A percentile compares a stretch with the other conserved stretches of the same genome.
These are phyloP conservation scores for Talaromyces proteolyticus DNA, from an alignment of 495 filamentous ascomycete genomes.

Conservation along the genomic window DNA sequence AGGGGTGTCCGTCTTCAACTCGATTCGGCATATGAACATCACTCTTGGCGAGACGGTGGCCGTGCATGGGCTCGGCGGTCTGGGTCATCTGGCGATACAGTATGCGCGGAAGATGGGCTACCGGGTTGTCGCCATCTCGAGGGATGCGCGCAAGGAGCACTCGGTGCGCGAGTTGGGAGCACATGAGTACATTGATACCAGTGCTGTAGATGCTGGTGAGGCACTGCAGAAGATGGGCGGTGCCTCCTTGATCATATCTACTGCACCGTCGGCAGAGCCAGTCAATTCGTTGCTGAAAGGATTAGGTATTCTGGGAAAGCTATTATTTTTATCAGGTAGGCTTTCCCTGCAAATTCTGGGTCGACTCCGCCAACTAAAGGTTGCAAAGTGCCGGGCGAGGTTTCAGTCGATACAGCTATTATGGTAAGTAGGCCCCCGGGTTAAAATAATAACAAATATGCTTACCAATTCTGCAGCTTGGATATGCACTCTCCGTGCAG, in stretches of 20 bases:
- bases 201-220: slow-evolving; percentile 42
- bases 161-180: slow-evolving; percentile 60
- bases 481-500: slow-evolving; percentile 44
- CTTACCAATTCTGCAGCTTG: slow-evolving; percentile 8
- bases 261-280: slow-evolving; percentile 51
- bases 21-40: slow-evolving; percentile 56
- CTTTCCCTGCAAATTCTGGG: background rate
- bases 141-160: slow-evolving; percentile 48
- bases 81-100: slow-evolving; percentile 65
- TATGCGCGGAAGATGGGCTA: slow-evolving; percentile 62
- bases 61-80: slow-evolving; percentile 59
- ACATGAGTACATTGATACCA: slow-evolving; percentile 59
- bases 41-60: slow-evolving; percentile 53
- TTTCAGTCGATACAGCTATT: slow-evolving; percentile 12
- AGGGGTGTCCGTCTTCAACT: slow-evolving; percentile 68
- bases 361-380: no score
- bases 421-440: slow-evolving; percentile 15
- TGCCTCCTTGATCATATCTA: slow-evolving; percentile 55
- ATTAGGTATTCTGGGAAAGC: slow-evolving; percentile 50
- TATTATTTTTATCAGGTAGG: slow-evolving; percentile 47
- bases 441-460: slow-evolving; percentile 1
- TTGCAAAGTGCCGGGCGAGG: slow-evolving; percentile 17
- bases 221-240: slow-evolving; percentile 54
- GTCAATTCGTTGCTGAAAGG: slow-evolving; percentile 51
- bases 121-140: slow-evolving; percentile 56